Evolutionary conservation across 176 grass and related monocot genomes (phyloP).

Genomic region (Lolium rigidum): DNA sequence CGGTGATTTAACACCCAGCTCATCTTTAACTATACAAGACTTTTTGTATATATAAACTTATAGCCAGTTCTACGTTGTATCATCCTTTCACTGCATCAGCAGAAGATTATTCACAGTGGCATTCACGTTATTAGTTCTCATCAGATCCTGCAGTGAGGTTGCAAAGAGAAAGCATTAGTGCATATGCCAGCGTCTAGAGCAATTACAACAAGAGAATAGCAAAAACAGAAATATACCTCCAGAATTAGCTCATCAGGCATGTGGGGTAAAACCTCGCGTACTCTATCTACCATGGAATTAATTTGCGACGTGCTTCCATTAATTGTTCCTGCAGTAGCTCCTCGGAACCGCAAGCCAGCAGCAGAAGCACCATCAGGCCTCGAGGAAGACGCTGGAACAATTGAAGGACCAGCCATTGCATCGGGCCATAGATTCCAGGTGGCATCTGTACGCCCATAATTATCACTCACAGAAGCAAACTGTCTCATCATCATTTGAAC

Average conservation of each 20-base stretch:
- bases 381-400: slow-evolving; percentile 62
- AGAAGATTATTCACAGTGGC: slow-evolving; percentile 99
- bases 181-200: slow-evolving; percentile 25
- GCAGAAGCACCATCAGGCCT: slow-evolving; percentile 55
- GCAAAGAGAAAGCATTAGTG: slow-evolving; percentile 22
- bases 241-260: slow-evolving; percentile 92
- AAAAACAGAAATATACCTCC: slow-evolving; percentile 61
- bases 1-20: slow-evolving; percentile 44
- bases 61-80: slow-evolving; percentile 47
- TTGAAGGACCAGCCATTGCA: slow-evolving; percentile 47
- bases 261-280: slow-evolving; percentile 92
- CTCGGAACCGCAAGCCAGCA: slow-evolving; percentile 61
- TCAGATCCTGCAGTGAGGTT: slow-evolving; percentile 76
- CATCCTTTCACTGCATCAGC: slow-evolving; percentile 67
- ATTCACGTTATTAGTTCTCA: slow-evolving; percentile 95
- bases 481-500: slow-evolving; percentile 99
- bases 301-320: slow-evolving; percentile 71
- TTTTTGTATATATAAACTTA: slow-evolving; percentile 49
- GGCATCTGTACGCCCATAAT: slow-evolving; percentile 66
- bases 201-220: background rate
- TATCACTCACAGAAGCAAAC: slow-evolving; percentile 76
- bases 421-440: slow-evolving; percentile 72
- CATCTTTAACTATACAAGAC: slow-evolving; percentile 61
- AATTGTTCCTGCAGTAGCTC: slow-evolving; percentile 37
- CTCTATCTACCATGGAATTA: slow-evolving; percentile 84